Evolutionary conservation across 164 flowering plant species (phyloP), one percentile per base, ranked within the genome.

Genomic region (Berberis vulgaris): DNA sequence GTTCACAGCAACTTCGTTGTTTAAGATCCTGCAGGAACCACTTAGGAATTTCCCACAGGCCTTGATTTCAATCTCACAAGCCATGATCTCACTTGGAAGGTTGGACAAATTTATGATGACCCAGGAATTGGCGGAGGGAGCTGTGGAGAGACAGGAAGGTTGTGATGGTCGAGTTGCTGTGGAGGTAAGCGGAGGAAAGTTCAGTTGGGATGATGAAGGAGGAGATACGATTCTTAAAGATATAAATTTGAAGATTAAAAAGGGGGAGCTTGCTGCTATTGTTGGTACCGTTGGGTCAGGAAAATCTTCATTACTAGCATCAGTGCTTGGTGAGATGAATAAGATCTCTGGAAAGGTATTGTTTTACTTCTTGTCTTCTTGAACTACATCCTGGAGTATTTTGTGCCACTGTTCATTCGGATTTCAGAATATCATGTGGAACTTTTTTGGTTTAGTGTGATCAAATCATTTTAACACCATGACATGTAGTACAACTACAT

Each of bases 241-340:
- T 60, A 57, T 94, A 49, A 83, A 84, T 67, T 73, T 94, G 67
- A 68, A 69, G 67, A 78, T 94, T 9, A 82, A 75, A 57, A 84
- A 81, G 67, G 96, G 97, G 2, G 81, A 87, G 52, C 79, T 94
- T 46, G 76, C 96, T 0, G 91, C 97, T 2, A 73, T 94, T 60
- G 99, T 91, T 40, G 99, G 99, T 49, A 89, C 88, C 7, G 99
- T 94, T 41, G 99, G 96, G 53, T 86, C 96, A 0, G 97, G 98
- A 44, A 94, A 94, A 67, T 88, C 98, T 38, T 94, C 98, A 3
- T 78, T 94, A 11, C 74, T 91, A 2, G 83, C 89, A 44, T 76
- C 92, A 0, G 49, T 94, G 73, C 87, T 91, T 38, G 99, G 99
- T 26, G 99, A 94, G 77, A 94, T 91, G 97, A 84, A 85, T 72